A percentile compares a stretch with the other conserved stretches of the same genome.
Evolutionary conservation across 768 basidiomycete genomes (phyloP).

Genomic region (Mycena capillaripes): DNA sequence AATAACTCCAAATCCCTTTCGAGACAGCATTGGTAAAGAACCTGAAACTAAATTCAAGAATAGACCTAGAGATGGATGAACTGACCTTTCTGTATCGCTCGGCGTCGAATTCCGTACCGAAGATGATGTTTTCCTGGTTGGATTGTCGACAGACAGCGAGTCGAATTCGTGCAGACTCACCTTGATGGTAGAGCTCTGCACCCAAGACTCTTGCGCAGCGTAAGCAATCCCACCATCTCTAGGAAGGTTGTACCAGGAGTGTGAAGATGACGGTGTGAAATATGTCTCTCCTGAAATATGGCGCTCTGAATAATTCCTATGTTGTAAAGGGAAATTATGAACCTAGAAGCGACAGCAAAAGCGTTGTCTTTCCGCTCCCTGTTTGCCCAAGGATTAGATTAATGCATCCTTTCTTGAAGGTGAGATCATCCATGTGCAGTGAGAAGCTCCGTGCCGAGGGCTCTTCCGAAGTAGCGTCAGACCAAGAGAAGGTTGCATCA

Average conservation of each 20-base stretch:
- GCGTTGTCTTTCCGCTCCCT: conserved; percentile 69
- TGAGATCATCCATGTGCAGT: conserved; percentile 63
- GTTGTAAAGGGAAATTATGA: neutral
- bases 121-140: conserved; percentile 82
- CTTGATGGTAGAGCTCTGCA: conserved; percentile 82
- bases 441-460: conserved; percentile 61
- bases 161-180: conserved; percentile 44
- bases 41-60: neutral
- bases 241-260: conserved; percentile 79
- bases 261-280: conserved; percentile 62
- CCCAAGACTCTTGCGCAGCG: conserved; percentile 89
- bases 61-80: neutral
- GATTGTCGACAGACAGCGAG: neutral
- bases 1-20: conserved; percentile 80
- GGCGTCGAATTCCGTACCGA: conserved; percentile 83
- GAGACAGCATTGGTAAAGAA: conserved; percentile 71
- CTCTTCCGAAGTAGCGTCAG: conserved; percentile 47
- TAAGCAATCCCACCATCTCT: conserved; percentile 79
- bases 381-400: conserved; percentile 74
- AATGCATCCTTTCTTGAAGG: conserved; percentile 65
- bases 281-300: conserved; percentile 70
- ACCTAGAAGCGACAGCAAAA: conserved; percentile 73
- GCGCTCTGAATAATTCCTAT: neutral
- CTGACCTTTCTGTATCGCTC: conserved; percentile 72
- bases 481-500: conserved; percentile 71